A percentile compares a stretch with the other conserved stretches of the same genome.
Evolutionary conservation across 177 flowering plant genomes (phyloP).

Genomic region (Vitis hybrid): DNA sequence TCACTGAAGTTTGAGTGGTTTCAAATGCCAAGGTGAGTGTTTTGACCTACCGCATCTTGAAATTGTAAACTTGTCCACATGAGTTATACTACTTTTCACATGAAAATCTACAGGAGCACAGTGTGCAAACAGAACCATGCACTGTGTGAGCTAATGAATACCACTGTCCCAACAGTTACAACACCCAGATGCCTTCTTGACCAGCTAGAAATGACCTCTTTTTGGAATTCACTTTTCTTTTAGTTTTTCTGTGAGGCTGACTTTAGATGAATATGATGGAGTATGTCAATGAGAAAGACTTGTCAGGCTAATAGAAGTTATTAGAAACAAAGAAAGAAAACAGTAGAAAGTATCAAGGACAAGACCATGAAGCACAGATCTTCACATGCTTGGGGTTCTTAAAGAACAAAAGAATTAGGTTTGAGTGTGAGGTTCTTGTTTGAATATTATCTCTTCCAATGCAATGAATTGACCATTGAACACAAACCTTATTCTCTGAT

Average conservation of each 20-base stretch:
- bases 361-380: background rate
- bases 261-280: slow-evolving; percentile 1
- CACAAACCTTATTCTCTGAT: background rate
- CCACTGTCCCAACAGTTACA: background rate
- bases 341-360: background rate
- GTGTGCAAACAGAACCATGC: slow-evolving; percentile 12
- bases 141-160: slow-evolving; percentile 8
- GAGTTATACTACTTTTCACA: background rate
- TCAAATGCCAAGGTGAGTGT: slow-evolving; percentile 6
- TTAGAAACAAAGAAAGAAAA: background rate
- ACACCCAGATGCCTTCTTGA: slow-evolving; percentile 12
- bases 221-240: slow-evolving; percentile 8
- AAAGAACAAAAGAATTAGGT: background rate
- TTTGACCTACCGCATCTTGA: slow-evolving; percentile 13
- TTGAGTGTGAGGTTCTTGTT: background rate
- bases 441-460: background rate
- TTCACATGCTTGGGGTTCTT: background rate
- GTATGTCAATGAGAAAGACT: slow-evolving; percentile 3
- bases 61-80: slow-evolving; percentile 5
- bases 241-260: slow-evolving; percentile 5
- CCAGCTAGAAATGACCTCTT: background rate
- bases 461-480: background rate
- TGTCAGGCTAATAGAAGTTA: background rate
- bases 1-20: slow-evolving; percentile 12
- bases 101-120: background rate